Evolutionary conservation across 169 alveolate genomes (phyloP).

Genomic region (Cryptosporidium canis): DNA sequence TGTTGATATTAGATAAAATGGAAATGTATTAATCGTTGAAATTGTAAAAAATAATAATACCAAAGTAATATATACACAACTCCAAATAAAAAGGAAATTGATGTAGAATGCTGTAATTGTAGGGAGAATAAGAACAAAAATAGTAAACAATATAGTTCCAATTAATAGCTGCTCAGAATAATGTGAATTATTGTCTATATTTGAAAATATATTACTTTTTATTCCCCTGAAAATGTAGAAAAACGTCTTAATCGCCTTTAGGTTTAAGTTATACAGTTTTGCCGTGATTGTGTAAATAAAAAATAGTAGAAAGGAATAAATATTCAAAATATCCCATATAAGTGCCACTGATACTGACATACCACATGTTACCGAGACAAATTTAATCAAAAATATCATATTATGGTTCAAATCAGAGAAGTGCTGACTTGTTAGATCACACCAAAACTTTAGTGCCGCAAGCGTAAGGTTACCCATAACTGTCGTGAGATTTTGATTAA

Average conservation of each 20-base stretch:
- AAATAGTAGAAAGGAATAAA: slow-evolving; percentile 35
- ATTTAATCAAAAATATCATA: slow-evolving; percentile 46
- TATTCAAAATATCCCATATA: slow-evolving; percentile 64
- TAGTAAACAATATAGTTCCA: slow-evolving; percentile 64
- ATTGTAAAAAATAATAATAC: slow-evolving; percentile 30
- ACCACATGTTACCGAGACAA: slow-evolving; percentile 46
- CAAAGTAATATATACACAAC: slow-evolving; percentile 31
- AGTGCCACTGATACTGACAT: slow-evolving; percentile 55
- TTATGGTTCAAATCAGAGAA: slow-evolving; percentile 57
- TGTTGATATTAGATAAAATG: slow-evolving; percentile 8
- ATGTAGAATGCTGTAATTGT: slow-evolving; percentile 64
- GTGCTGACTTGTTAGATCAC: slow-evolving; percentile 52
- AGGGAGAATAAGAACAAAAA: slow-evolving; percentile 43
- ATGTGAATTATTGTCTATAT: slow-evolving; percentile 48
- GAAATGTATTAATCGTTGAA: slow-evolving; percentile 34
- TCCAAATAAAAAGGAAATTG: slow-evolving; percentile 66
- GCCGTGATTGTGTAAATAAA: slow-evolving; percentile 42
- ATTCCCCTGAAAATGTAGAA: slow-evolving; percentile 41
- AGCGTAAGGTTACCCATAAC: slow-evolving; percentile 38
- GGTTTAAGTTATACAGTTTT: slow-evolving; percentile 24
- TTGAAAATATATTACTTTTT: slow-evolving; percentile 52
- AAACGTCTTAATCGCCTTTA: slow-evolving; percentile 52
- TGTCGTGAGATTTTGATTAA: slow-evolving; percentile 46
- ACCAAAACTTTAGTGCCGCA: slow-evolving; percentile 64
- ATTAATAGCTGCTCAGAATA: slow-evolving; percentile 56